phyloP scores from a whole-genome alignment of 176 grass and related monocot genomes.

The Pharus latifolius region DNA sequence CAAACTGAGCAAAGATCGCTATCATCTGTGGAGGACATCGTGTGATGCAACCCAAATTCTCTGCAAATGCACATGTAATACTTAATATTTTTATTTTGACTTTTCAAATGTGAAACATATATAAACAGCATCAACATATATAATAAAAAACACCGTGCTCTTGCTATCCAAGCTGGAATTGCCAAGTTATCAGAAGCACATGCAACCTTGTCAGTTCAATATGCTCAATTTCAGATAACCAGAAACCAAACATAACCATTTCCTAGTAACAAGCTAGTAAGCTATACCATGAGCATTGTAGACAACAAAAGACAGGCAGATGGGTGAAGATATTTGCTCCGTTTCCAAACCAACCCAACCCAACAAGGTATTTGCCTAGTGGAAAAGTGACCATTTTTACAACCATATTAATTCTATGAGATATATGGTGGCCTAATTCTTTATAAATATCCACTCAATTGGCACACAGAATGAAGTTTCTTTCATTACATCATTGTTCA shows the following conservation, averaged over 20 bases:
- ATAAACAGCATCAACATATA: background rate
- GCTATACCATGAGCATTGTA: background rate
- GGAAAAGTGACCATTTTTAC: background rate
- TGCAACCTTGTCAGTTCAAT: background rate
- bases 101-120: background rate
- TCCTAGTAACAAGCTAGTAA: background rate
- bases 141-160: background rate
- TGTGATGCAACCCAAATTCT: slow-evolving; percentile 66
- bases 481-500: background rate
- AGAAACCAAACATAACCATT: background rate
- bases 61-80: slow-evolving; percentile 34
- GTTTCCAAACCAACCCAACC: background rate
- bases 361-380: background rate
- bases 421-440: background rate
- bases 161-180: background rate
- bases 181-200: background rate
- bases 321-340: background rate
- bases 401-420: slow-evolving; percentile 5
- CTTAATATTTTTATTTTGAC: background rate
- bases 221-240: background rate
- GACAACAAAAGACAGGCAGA: background rate
- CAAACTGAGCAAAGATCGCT: slow-evolving; percentile 84
- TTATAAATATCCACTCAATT: slow-evolving; percentile 6
- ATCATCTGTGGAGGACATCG: slow-evolving; percentile 48
- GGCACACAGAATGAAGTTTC: slow-evolving; percentile 3